Evolutionary conservation across 2,329 filamentous ascomycete species (phyloP).

Genomic region (Phoma sp.): DNA sequence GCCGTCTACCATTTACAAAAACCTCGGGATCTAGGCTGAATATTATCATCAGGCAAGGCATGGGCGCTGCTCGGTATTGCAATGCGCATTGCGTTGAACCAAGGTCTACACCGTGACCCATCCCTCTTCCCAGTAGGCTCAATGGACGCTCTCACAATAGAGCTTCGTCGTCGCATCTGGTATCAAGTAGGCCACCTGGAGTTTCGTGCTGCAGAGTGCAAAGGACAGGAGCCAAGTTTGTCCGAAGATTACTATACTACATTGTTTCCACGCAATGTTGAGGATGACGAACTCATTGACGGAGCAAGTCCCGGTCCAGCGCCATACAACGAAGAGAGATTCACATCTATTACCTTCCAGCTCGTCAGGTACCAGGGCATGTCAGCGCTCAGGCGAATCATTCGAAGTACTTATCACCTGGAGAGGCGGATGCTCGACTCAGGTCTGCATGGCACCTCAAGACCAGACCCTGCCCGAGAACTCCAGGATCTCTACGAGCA

Average conservation of each 20-base stretch:
- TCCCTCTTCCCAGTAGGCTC: constrained; percentile 46
- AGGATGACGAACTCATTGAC: constrained; percentile 50
- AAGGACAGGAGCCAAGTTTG: constrained; percentile 49
- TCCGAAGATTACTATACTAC: constrained; percentile 50
- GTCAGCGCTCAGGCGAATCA: constrained; percentile 43
- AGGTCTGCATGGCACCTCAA: constrained; percentile 41
- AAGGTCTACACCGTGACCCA: constrained; percentile 49
- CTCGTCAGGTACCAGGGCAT: constrained; percentile 46
- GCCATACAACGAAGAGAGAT: constrained; percentile 42
- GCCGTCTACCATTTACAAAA: constrained; percentile 2
- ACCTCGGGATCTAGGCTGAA: neutral
- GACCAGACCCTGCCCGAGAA: constrained; percentile 45
- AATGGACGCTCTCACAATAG: constrained; percentile 49
- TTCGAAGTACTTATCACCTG: constrained; percentile 48
- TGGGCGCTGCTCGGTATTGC: constrained; percentile 50
- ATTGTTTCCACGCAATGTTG: constrained; percentile 46
- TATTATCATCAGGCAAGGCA: constrained; percentile 38
- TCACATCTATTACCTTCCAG: constrained; percentile 48
- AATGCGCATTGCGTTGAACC: constrained; percentile 46
- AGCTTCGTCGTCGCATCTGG: constrained; percentile 47
- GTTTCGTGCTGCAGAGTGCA: constrained; percentile 49
- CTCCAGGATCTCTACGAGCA: constrained; percentile 44
- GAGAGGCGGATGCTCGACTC: constrained; percentile 47
- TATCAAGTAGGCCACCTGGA: constrained; percentile 50
- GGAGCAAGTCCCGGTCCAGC: constrained; percentile 41